Conservation (phyloP, 148 eudicot genomes). For the Fagopyrum homotropicum region DNA sequence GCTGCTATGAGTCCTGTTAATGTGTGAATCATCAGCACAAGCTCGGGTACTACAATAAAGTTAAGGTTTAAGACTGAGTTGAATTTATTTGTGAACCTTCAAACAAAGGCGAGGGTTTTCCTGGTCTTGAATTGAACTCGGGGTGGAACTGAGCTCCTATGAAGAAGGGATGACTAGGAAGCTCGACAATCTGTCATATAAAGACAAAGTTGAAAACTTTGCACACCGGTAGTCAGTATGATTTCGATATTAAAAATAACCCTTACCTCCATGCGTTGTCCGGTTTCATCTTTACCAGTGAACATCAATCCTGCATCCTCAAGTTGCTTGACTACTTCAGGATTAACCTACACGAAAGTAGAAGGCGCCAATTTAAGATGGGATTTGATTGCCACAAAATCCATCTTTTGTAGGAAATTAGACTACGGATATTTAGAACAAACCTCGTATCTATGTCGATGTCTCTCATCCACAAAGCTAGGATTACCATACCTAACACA, state of each 20-base stretch:
- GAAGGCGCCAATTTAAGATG: neutral
- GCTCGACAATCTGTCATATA: slow-evolving; percentile 66
- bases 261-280: slow-evolving; percentile 87
- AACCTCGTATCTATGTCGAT: slow-evolving; percentile 99
- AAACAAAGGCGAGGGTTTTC: slow-evolving; percentile 85
- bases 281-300: slow-evolving; percentile 90
- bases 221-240: neutral
- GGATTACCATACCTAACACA: slow-evolving; percentile 61
- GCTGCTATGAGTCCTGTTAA: slow-evolving; percentile 81
- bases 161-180: slow-evolving; percentile 70
- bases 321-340: slow-evolving; percentile 62
- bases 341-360: slow-evolving; percentile 59
- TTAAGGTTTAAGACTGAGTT: neutral
- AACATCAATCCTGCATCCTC: slow-evolving; percentile 84
- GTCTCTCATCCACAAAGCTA: slow-evolving; percentile 83
- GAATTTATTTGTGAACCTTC: slow-evolving; percentile 38
- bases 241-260: neutral
- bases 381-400: neutral
- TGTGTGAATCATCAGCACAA: no score
- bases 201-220: neutral
- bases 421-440: slow-evolving; percentile 7
- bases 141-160: slow-evolving; percentile 97
- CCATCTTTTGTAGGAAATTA: neutral
- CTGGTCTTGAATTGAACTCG: slow-evolving; percentile 91
- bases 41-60: no score